Evolutionary conservation across 1,284 basidiomycete species (phyloP).

Genomic region (Apiotrichum sp.): DNA sequence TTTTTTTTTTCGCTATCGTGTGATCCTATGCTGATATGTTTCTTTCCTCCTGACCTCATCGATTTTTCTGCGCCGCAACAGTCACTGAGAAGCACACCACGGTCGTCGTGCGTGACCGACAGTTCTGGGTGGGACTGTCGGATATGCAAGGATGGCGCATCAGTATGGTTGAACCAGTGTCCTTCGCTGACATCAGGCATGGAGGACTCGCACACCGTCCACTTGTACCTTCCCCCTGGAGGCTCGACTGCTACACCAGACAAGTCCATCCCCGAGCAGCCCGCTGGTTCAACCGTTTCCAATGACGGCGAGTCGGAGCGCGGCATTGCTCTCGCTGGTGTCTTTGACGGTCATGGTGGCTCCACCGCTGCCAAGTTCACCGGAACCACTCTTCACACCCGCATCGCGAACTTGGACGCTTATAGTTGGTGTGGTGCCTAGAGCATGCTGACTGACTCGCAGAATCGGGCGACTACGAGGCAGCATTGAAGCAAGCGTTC

Average conservation of each 20-base stretch:
- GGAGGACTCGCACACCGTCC: slow-evolving; percentile 93
- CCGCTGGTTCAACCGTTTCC: slow-evolving; percentile 43
- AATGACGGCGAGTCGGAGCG: slow-evolving; percentile 55
- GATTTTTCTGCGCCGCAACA: slow-evolving; percentile 8
- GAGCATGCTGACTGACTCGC: neutral
- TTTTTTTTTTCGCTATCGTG: too few species aligned
- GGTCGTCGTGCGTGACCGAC: slow-evolving; percentile 64
- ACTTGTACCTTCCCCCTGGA: slow-evolving; percentile 52
- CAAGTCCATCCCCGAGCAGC: slow-evolving; percentile 49
- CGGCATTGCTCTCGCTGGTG: slow-evolving; percentile 72
- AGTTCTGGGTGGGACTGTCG: slow-evolving; percentile 73
- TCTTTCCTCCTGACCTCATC: neutral
- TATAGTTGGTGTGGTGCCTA: slow-evolving; percentile 51
- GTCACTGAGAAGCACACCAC: slow-evolving; percentile 78
- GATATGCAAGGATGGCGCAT: slow-evolving; percentile 99
- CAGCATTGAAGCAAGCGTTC: slow-evolving; percentile 82
- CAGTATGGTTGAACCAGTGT: slow-evolving; percentile 55
- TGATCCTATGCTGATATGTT: slow-evolving; percentile 5
- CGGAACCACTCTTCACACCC: slow-evolving; percentile 79
- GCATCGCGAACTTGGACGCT: slow-evolving; percentile 64
- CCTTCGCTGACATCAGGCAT: slow-evolving; percentile 54
- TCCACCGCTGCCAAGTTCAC: slow-evolving; percentile 84
- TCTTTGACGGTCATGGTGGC: slow-evolving; percentile 98
- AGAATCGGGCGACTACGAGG: slow-evolving; percentile 61
- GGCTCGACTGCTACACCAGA: slow-evolving; percentile 39